Evolutionary conservation across 2,329 filamentous ascomycete species (phyloP).

Genomic region (Fusarium sp.): DNA sequence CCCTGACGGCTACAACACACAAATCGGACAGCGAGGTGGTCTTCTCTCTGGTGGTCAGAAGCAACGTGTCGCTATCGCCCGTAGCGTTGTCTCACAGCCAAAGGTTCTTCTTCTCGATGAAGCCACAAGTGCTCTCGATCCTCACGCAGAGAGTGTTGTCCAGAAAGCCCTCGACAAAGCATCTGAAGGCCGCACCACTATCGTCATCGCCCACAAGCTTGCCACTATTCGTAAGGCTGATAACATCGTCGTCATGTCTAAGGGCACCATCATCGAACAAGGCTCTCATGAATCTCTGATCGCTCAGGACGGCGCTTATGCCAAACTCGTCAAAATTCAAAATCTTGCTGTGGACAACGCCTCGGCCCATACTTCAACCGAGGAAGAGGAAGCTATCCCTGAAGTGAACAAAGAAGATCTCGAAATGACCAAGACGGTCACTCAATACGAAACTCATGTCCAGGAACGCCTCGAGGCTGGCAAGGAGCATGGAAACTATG

Average conservation of each 20-base stretch:
- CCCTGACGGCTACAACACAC: conserved; percentile 63
- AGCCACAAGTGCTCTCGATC: conserved; percentile 68
- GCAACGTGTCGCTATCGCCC: conserved; percentile 73
- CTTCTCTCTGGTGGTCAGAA: conserved; percentile 75
- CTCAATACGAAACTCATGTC: conserved; percentile 49
- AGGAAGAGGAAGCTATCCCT: conserved; percentile 43
- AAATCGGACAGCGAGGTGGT: conserved; percentile 72
- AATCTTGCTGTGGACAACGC: conserved; percentile 49
- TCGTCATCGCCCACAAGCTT: conserved; percentile 73
- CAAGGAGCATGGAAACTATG: conserved; percentile 55
- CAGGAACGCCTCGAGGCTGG: conserved; percentile 50
- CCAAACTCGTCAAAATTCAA: conserved; percentile 61
- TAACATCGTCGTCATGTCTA: conserved; percentile 50
- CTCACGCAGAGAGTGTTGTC: conserved; percentile 60
- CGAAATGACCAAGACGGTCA: conserved; percentile 48
- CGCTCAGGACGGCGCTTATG: conserved; percentile 61
- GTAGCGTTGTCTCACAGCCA: conserved; percentile 71
- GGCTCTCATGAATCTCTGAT: conserved; percentile 64
- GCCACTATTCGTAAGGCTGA: conserved; percentile 50
- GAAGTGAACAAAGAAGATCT: conserved; percentile 36
- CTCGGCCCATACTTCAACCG: conserved; percentile 36
- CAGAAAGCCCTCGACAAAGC: conserved; percentile 66
- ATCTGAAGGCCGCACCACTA: conserved; percentile 68
- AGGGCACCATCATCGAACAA: conserved; percentile 46
- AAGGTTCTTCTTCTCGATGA: conserved; percentile 74